Conservation (phyloP, 2,329 filamentous ascomycete species). For the Aureobasidium sp. region DNA sequence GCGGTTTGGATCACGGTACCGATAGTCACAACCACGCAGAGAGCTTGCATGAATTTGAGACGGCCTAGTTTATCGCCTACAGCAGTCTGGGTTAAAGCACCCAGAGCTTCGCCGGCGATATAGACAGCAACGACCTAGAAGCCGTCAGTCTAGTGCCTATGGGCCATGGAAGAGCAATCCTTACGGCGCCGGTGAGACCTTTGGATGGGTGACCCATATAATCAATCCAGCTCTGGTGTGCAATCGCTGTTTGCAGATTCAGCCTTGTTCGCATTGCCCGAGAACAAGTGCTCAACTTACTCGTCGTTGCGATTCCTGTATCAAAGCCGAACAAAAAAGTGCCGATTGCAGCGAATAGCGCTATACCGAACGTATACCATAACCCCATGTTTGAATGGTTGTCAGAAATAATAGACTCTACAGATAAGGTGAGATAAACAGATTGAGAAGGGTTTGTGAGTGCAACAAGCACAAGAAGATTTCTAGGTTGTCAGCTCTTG, state of each 20-base stretch:
- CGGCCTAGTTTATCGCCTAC: constrained; percentile 42
- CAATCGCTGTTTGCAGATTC: constrained; percentile 33
- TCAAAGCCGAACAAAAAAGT: constrained; percentile 54
- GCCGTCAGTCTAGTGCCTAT: constrained; percentile 39
- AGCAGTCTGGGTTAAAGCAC: constrained; percentile 42
- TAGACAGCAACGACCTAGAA: constrained; percentile 49
- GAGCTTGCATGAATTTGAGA: constrained; percentile 29
- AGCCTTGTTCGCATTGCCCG: too few species aligned
- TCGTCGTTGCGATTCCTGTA: constrained; percentile 52
- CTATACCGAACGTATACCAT: constrained; percentile 43
- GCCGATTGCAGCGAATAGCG: constrained; percentile 49
- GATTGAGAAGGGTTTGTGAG: not conserved
- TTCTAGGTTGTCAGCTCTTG: not conserved
- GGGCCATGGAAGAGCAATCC: constrained; percentile 43
- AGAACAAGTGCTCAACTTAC: not conserved
- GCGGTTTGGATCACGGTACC: constrained; percentile 47
- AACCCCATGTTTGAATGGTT: constrained; percentile 25
- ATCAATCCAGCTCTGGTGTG: constrained; percentile 50
- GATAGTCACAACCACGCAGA: constrained; percentile 47
- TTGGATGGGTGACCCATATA: constrained; percentile 50
- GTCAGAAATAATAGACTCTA: not conserved
- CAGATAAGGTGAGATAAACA: not conserved
- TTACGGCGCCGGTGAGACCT: constrained; percentile 46
- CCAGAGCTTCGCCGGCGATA: constrained; percentile 49
- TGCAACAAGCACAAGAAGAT: not conserved